Conservation (phyloP, 2,329 filamentous ascomycete species). For the Colletotrichum lindemuthianum region DNA sequence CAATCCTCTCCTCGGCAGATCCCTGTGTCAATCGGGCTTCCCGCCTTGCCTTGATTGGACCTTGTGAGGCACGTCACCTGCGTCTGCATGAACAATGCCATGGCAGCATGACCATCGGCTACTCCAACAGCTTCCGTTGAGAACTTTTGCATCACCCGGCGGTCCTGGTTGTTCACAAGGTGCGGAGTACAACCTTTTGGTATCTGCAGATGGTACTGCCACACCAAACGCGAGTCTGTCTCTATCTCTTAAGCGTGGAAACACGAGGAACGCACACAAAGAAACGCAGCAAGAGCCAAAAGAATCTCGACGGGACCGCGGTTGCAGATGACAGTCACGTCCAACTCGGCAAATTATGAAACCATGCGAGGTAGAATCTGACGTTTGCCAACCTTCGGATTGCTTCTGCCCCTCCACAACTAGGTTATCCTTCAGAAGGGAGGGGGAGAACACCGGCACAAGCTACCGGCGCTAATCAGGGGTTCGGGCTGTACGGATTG, state of each 20-base stretch:
- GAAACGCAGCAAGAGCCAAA: neutral
- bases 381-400: neutral
- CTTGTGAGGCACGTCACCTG: conserved; percentile 26
- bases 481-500: neutral
- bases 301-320: neutral
- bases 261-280: neutral
- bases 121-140: conserved; percentile 3
- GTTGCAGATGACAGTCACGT: conserved; percentile 6
- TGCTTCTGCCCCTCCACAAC: neutral
- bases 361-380: neutral
- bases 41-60: conserved; percentile 27
- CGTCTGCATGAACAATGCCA: conserved; percentile 30
- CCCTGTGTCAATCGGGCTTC: conserved; percentile 34
- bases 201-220: no score
- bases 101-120: conserved; percentile 11
- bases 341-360: neutral
- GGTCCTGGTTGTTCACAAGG: no score
- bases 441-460: neutral
- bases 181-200: no score
- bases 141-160: neutral
- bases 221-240: no score
- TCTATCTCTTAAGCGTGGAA: neutral
- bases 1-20: conserved; percentile 6
- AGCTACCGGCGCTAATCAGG: conserved; percentile 1
- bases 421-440: neutral